Evolutionary conservation across 352 stramenopile species (phyloP).

Genomic region (Globisporangium middletonii): DNA sequence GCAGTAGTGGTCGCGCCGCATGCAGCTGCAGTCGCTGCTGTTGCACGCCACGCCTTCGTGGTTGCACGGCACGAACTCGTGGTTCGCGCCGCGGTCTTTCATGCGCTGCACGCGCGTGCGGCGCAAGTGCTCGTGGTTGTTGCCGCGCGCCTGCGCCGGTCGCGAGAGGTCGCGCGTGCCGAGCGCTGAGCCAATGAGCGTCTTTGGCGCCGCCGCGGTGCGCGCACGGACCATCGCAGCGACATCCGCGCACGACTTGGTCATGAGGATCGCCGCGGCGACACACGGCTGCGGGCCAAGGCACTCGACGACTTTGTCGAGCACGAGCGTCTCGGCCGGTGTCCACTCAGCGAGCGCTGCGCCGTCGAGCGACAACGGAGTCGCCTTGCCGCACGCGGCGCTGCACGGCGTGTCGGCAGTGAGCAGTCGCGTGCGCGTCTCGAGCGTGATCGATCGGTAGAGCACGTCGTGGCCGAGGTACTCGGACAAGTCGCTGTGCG

Average conservation of each 20-base stretch:
- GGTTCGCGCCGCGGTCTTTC: slow-evolving; percentile 73
- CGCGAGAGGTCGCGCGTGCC: slow-evolving; percentile 16
- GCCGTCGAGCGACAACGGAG: not conserved
- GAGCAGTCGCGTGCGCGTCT: slow-evolving; percentile 21
- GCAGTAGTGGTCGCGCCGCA: slow-evolving; percentile 79
- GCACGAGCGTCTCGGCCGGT: slow-evolving; percentile 29
- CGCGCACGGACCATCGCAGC: slow-evolving; percentile 11
- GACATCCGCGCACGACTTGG: slow-evolving; percentile 41
- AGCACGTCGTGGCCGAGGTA: slow-evolving; percentile 45
- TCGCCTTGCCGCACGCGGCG: slow-evolving; percentile 16
- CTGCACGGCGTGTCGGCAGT: slow-evolving; percentile 21
- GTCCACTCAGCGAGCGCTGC: slow-evolving; percentile 18
- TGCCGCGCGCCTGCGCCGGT: slow-evolving; percentile 35
- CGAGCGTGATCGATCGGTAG: slow-evolving; percentile 38
- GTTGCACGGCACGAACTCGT: slow-evolving; percentile 66
- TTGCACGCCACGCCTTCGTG: slow-evolving; percentile 53
- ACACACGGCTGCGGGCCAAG: slow-evolving; percentile 37
- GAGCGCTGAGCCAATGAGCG: slow-evolving; percentile 2
- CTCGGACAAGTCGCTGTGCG: slow-evolving; percentile 37
- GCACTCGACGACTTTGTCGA: slow-evolving; percentile 33
- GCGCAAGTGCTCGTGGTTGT: slow-evolving; percentile 59
- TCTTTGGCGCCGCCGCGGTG: not conserved
- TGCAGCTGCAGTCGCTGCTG: slow-evolving; percentile 62
- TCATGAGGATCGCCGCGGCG: slow-evolving; percentile 28
- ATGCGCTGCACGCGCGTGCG: slow-evolving; percentile 73